Base-by-base conservation (phyloP, 441 rosid species). In the Eruca vesicaria region DNA sequence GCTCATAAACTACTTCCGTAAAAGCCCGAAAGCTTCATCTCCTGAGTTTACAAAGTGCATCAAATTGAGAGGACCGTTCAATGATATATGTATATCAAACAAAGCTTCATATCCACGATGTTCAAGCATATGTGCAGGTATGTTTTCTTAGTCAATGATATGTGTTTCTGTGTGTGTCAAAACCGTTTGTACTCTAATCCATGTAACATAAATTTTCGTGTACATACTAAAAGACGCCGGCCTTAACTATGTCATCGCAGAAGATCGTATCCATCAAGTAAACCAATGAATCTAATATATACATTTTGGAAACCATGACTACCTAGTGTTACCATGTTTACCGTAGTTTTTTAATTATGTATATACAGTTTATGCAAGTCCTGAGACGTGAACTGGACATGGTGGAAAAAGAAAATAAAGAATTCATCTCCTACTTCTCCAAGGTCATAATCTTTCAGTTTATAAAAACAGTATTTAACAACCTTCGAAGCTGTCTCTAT, bases 61-160 rank as follows among this genome's bases (percentile, higher is more conserved):
- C 60, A n/a, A n/a, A n/a, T n/a, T n/a, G n/a, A n/a, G n/a, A n/a
- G n/a, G n/a, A n/a, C n/a, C n/a, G n/a, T n/a, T n/a, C n/a, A n/a
- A n/a, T n/a, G n/a, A n/a, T n/a, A n/a, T n/a, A n/a, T n/a, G n/a
- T n/a, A n/a, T n/a, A n/a, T n/a, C n/a, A 87, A 85, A 78, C 94
- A 93, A 82, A 90, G 99, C 93, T 93, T 79, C 94, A 96, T 85
- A 98, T 93, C 71, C 99, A 96, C 20, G 91, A 89, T 61, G 84
- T 93, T 4, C 75, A 90, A 82, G 81, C 89, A 16, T 96, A 96
- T 61, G 97, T 93, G 31, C 91, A 87, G 95, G 99, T 91, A 26
- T 11, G 77, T 48, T 10, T 38, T 38, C 69, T 21, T 59, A 32
- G 9, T 43, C 29, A 20, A 28, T 2, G 43, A 65, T 32, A 9